Conservation (phyloP, 208 protist species). For the Acanthamoeba royreba region DNA sequence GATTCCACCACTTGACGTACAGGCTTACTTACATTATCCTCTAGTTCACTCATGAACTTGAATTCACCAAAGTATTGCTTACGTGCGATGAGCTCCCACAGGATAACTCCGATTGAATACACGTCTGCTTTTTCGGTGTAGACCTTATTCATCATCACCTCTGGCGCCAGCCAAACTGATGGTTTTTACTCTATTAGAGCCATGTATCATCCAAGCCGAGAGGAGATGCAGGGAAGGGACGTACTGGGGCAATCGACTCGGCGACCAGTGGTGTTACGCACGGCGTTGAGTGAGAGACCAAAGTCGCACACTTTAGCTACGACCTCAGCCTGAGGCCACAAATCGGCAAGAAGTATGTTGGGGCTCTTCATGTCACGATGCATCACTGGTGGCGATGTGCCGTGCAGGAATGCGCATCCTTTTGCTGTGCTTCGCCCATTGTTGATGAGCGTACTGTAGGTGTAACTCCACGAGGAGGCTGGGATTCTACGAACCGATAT, state of each 20-base stretch:
- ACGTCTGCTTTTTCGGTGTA: constrained; percentile 7
- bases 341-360: constrained; percentile 32
- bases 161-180: constrained; percentile 23
- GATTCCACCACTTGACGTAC: background rate
- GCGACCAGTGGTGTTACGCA: background rate
- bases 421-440: too few species aligned
- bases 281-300: background rate
- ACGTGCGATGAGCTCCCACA: background rate
- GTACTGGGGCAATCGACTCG: background rate
- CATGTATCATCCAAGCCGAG: background rate
- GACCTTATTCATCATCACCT: background rate
- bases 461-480: background rate
- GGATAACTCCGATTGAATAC: constrained; percentile 6
- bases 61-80: background rate
- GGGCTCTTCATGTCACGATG: constrained; percentile 40
- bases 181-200: too few species aligned
- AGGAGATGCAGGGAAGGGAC: background rate
- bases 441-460: too few species aligned
- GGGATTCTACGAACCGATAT: background rate
- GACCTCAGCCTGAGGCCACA: background rate
- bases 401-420: constrained; percentile 20
- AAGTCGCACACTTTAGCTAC: constrained; percentile 46
- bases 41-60: background rate
- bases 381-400: background rate
- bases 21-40: background rate